Evolutionary conservation across 78 protist genomes (phyloP).

Genomic region (Tieghemostelium lacteum): DNA sequence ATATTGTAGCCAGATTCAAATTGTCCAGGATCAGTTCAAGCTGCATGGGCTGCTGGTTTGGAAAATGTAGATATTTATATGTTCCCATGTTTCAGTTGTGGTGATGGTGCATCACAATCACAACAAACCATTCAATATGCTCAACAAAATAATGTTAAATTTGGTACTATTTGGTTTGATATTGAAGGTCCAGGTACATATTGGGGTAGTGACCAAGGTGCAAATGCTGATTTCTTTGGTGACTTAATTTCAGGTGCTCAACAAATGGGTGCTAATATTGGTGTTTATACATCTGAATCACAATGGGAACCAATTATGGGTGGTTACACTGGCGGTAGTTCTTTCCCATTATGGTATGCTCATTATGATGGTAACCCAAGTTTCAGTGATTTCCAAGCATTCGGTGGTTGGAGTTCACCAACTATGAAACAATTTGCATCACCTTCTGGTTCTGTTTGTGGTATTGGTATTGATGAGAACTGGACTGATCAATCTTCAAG

Average conservation of each 20-base stretch:
- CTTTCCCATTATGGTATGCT: slow-evolving; percentile 36
- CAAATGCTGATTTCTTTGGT: slow-evolving; percentile 30
- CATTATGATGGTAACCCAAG: slow-evolving; percentile 16
- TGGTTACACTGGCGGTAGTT: slow-evolving; percentile 22
- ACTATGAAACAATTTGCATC: slow-evolving; percentile 46
- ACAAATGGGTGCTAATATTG: neutral
- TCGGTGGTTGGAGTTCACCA: slow-evolving; percentile 55
- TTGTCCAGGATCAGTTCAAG: slow-evolving; percentile 13
- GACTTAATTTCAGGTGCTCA: neutral
- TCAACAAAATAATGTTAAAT: neutral
- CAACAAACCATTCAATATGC: neutral
- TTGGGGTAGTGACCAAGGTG: neutral
- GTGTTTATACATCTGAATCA: slow-evolving; percentile 45
- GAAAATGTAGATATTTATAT: slow-evolving; percentile 21
- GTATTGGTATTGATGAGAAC: slow-evolving; percentile 31
- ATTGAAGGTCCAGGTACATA: slow-evolving; percentile 70
- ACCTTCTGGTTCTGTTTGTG: neutral
- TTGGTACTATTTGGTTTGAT: slow-evolving; percentile 77
- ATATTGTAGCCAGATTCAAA: slow-evolving; percentile 32
- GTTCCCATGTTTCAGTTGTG: slow-evolving; percentile 74
- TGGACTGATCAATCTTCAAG: too few relatives aligned
- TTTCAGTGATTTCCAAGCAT: slow-evolving; percentile 55
- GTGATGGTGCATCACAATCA: slow-evolving; percentile 36
- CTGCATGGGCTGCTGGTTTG: slow-evolving; percentile 49
- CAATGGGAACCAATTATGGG: slow-evolving; percentile 76